phyloP scores from a whole-genome alignment of 495 filamentous ascomycete genomes.

The Coniosporium apollinis region DNA sequence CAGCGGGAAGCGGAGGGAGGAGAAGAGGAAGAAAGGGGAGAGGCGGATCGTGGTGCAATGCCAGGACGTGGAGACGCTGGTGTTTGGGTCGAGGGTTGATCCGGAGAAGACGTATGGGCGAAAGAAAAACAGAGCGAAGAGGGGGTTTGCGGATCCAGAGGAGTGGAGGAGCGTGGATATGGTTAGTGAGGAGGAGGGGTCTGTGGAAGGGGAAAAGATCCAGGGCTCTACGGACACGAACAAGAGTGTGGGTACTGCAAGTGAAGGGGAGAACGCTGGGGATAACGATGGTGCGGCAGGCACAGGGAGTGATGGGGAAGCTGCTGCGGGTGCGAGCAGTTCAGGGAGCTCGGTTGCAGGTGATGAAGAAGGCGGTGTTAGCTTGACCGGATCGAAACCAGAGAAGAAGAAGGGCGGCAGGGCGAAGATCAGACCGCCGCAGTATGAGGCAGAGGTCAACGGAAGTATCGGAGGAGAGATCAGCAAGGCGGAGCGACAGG shows the following conservation, averaged over 20 bases:
- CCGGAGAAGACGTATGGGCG: slow-evolving; percentile 18
- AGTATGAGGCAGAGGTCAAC: slow-evolving; percentile 24
- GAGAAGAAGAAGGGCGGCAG: not conserved
- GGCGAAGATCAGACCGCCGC: slow-evolving; percentile 21
- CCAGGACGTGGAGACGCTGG: slow-evolving; percentile 17
- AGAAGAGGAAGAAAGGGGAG: slow-evolving; percentile 18
- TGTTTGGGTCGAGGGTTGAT: slow-evolving; percentile 20
- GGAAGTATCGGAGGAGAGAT: slow-evolving; percentile 28
- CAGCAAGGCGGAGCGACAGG: slow-evolving; percentile 24
- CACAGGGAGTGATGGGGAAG: not conserved
- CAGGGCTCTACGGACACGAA: too few relatives aligned
- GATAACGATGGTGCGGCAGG: slow-evolving; percentile 1
- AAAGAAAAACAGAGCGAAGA: slow-evolving; percentile 19
- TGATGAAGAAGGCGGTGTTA: slow-evolving; percentile 1
- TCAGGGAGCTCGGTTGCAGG: not conserved
- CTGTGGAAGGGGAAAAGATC: not conserved
- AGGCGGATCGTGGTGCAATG: slow-evolving; percentile 13
- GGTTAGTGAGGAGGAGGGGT: not conserved
- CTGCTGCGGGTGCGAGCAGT: slow-evolving; percentile 1
- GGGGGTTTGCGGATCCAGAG: slow-evolving; percentile 12
- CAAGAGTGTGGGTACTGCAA: not conserved
- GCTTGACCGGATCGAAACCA: not conserved
- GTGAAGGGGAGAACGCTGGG: slow-evolving; percentile 1
- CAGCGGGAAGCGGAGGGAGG: slow-evolving; percentile 7
- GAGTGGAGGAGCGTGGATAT: slow-evolving; percentile 18